Evolutionary conservation across 768 basidiomycete species (phyloP).

Genomic region (Mycena leptocephala): DNA sequence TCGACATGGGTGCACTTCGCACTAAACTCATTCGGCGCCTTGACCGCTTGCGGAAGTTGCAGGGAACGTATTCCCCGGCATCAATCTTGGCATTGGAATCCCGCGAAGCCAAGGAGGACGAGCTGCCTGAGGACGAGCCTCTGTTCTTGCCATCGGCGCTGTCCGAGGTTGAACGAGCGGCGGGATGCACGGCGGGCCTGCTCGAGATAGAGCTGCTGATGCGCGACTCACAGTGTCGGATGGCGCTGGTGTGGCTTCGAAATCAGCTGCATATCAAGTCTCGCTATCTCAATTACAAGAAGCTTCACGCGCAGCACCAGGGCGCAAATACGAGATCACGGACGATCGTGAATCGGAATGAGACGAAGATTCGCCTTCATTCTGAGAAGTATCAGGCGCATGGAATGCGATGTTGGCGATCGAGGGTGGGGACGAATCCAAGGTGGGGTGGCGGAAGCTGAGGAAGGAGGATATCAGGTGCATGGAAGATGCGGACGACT

Average conservation of each 20-base stretch:
- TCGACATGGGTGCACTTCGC: background rate
- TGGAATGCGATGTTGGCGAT: background rate
- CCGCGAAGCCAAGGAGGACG: background rate
- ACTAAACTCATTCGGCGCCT: background rate
- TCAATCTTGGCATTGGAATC: background rate
- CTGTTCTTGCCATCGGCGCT: background rate
- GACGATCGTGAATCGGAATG: background rate
- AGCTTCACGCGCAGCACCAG: background rate
- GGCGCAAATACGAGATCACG: background rate
- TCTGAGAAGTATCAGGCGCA: background rate
- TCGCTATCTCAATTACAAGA: background rate
- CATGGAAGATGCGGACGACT: background rate
- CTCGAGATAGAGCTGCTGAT: background rate
- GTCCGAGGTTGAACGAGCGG: background rate
- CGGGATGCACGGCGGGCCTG: background rate
- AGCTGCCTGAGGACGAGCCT: background rate
- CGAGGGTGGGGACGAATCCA: background rate
- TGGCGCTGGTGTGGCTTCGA: background rate
- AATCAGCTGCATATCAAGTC: background rate
- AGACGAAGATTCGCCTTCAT: background rate
- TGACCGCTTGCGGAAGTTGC: background rate
- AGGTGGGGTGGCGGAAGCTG: background rate
- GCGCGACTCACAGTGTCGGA: background rate
- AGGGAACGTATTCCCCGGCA: background rate
- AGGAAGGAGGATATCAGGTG: background rate